Evolutionary conservation across 805 yeast species (phyloP), one percentile per base, ranked within the genome.

Genomic region (Kodamaea kakaduensis): DNA sequence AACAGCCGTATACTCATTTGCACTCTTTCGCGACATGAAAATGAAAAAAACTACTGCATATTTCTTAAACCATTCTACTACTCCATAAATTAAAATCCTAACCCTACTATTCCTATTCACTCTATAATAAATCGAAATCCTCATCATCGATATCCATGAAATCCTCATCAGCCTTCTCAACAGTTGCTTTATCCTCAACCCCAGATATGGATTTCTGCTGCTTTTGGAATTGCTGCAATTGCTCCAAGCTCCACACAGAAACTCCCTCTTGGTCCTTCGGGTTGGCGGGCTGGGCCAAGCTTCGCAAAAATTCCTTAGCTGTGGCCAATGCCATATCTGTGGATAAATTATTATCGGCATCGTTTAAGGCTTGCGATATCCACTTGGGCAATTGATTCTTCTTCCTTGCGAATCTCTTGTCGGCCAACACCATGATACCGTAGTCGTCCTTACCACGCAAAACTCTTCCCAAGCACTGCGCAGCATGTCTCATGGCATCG

Each of bases 401-500:
- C 61, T 90, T 93, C 46, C 86, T 74, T 1, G 89, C 75, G 58
- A 93, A 93, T 55, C 99, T 71, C 46, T 96, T 71, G 58, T 93
- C 99, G 0, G 98, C 98, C 42, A 93, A 64, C 27, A 93, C 97
- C 99, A 93, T 93, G 47, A 93, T 84, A 44, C 99, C 99, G 58
- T 93, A 93, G 66, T 93, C 99, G 54, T 93, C 97, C 57, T 93
- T 93, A 46, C 99, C 99, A 66, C 99, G 77, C 44, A 93, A 66
- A 36, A 93, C 98, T 55, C 99, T 78, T 8, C 99, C 99, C 52
- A 93, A 64, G 62, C 99, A 93, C 59, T 93, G 99, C 0, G 99
- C 97, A 3, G 97, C 99, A 64, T 93, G 99, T 54, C 99, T 78
- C 98, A 93, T 93, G 9, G 99, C 99, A 61, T 93, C 99, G 70